Percentiles rank a stretch among this genome's conserved stretches.
Conservation (phyloP, 2,329 filamentous ascomycete genomes). For the Clonostachys rosea region DNA sequence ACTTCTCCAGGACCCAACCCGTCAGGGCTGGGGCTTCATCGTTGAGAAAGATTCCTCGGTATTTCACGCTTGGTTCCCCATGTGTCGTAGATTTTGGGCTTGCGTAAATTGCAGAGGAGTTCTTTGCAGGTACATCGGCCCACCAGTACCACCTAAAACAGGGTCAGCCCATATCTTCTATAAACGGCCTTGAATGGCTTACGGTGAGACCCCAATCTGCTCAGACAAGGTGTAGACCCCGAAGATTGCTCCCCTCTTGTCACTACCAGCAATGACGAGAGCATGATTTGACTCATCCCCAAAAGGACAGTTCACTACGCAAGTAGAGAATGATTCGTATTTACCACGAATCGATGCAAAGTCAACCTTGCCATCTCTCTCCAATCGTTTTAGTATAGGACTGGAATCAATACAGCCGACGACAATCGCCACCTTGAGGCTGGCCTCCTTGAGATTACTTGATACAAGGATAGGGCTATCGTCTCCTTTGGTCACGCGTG, state of each 20-base stretch:
- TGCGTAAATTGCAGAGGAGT: constrained; percentile 42
- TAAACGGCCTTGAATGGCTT: not conserved
- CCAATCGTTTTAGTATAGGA: not conserved
- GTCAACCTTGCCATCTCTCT: constrained; percentile 22
- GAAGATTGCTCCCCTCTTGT: constrained; percentile 62
- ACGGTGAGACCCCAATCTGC: constrained; percentile 50
- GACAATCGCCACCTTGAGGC: not conserved
- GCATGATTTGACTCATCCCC: constrained; percentile 47
- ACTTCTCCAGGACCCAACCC: constrained; percentile 48
- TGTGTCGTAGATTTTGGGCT: constrained; percentile 21
- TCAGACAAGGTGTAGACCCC: constrained; percentile 66
- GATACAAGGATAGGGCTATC: not conserved
- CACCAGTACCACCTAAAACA: constrained; percentile 48
- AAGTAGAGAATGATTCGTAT: constrained; percentile 65
- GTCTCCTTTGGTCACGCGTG: not conserved
- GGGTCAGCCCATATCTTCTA: too few relatives aligned
- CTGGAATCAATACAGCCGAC: not conserved
- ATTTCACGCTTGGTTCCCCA: constrained; percentile 51
- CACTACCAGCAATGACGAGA: constrained; percentile 64
- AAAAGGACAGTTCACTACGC: constrained; percentile 52
- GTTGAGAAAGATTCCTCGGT: constrained; percentile 59
- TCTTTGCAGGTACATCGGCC: constrained; percentile 48
- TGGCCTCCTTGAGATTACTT: not conserved
- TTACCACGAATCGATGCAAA: constrained; percentile 50
- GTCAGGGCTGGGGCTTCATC: constrained; percentile 43